Conservation (phyloP, 805 yeast genomes). For the Saccharomycopsis sp. region DNA sequence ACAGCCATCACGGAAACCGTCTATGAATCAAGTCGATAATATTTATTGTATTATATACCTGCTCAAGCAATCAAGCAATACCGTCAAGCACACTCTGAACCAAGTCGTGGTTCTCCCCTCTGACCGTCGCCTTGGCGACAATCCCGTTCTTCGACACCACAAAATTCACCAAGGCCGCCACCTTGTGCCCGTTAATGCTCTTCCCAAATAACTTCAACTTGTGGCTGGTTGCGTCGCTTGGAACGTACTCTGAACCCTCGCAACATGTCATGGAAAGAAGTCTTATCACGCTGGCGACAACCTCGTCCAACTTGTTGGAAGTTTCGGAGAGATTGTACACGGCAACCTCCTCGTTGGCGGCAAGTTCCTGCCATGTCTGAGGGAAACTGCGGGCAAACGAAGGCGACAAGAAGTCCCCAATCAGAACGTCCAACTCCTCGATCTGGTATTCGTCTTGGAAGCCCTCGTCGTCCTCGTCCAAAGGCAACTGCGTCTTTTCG, state of each 20-base stretch:
- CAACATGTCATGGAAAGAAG: constrained; percentile 62
- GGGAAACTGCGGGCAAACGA: constrained; percentile 73
- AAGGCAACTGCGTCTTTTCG: constrained; percentile 59
- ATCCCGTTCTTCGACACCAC: constrained; percentile 39
- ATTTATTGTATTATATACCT: not conserved
- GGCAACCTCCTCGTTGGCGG: constrained; percentile 46
- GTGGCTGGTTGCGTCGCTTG: constrained; percentile 48
- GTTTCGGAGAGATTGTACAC: constrained; percentile 53
- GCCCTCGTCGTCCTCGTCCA: constrained; percentile 69
- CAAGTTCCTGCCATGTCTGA: constrained; percentile 64
- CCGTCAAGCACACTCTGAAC: constrained; percentile 47
- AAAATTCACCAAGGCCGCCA: constrained; percentile 37
- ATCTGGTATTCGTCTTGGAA: constrained; percentile 91
- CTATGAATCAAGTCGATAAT: no score
- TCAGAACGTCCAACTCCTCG: constrained; percentile 63
- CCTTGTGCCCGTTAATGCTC: constrained; percentile 45
- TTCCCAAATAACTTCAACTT: constrained; percentile 78
- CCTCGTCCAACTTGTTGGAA: constrained; percentile 42
- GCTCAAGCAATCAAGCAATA: constrained; percentile 29
- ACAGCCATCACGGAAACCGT: no score
- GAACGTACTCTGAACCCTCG: constrained; percentile 62
- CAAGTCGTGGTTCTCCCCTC: constrained; percentile 38
- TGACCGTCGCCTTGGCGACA: constrained; percentile 38
- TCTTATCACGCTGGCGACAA: constrained; percentile 46
- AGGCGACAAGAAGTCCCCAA: constrained; percentile 81